Percentiles rank a stretch among this genome's conserved stretches.
Evolutionary conservation across 257 asterid genomes (phyloP).

Genomic region (Solanum chiquidenum): DNA sequence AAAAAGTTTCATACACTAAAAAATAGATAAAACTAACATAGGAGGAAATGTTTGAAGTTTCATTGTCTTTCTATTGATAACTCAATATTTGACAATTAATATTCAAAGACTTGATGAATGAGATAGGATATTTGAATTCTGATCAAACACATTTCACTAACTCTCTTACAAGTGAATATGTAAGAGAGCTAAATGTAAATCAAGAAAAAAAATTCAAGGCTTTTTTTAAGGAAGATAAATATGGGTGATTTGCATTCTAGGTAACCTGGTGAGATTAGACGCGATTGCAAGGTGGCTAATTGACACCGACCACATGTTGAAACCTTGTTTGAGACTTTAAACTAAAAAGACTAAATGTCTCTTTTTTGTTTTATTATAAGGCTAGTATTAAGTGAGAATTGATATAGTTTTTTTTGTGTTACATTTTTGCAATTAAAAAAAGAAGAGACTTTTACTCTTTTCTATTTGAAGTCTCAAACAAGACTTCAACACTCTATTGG

Average conservation of each 20-base stretch:
- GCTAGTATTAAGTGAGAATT: neutral
- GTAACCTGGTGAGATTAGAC: neutral
- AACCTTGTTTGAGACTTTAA: neutral
- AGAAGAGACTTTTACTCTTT: too few species aligned
- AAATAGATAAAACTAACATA: too few species aligned
- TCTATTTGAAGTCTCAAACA: too few species aligned
- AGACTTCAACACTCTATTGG: too few species aligned
- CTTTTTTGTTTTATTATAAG: neutral
- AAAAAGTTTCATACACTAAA: neutral
- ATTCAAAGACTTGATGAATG: too few species aligned
- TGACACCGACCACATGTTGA: neutral
- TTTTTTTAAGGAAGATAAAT: conserved; percentile 48
- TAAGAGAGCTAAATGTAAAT: conserved; percentile 26
- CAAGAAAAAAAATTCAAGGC: conserved; percentile 32
- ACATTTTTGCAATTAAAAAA: too few species aligned
- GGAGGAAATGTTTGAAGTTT: neutral
- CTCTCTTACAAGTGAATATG: conserved; percentile 37
- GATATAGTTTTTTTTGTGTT: too few species aligned
- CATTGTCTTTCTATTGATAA: too few species aligned
- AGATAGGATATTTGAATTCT: conserved; percentile 26
- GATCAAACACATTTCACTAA: conserved; percentile 48
- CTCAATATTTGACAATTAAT: too few species aligned
- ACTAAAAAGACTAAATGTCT: neutral
- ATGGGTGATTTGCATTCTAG: conserved; percentile 63
- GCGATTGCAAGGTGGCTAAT: conserved; percentile 53